A percentile compares a stretch with the other conserved stretches of the same genome.
phyloP scores from a whole-genome alignment of 2,329 filamentous ascomycete species.

The Xylaria sp. region DNA sequence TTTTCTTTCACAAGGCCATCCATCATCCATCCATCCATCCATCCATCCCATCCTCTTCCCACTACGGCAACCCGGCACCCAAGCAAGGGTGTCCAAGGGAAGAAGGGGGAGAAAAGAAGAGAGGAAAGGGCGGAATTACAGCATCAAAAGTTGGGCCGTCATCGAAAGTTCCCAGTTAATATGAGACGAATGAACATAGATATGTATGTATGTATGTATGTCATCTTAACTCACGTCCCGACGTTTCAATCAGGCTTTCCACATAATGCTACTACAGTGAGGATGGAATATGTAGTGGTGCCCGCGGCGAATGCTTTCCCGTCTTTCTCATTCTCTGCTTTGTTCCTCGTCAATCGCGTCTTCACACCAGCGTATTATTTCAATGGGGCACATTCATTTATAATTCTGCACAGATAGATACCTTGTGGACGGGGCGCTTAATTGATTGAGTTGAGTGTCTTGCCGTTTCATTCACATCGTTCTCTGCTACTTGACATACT shows the following conservation, averaged over 20 bases:
- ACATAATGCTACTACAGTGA: no score
- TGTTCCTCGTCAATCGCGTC: neutral
- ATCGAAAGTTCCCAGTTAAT: neutral
- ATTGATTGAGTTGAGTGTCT: neutral
- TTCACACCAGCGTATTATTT: neutral
- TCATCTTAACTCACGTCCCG: neutral
- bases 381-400: slow-evolving; percentile 1
- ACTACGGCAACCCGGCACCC: slow-evolving; percentile 16
- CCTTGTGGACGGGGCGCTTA: neutral
- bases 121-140: neutral
- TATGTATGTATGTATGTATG: no score
- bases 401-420: slow-evolving; percentile 1
- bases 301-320: neutral
- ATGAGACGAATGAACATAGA: neutral
- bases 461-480: no score
- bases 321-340: neutral
- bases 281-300: neutral
- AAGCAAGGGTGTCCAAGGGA: neutral
- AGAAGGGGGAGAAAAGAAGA: neutral
- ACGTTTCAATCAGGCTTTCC: slow-evolving; percentile 6
- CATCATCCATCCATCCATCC: neutral
- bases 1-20: neutral
- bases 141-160: neutral
- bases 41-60: neutral
- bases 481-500: no score